Conservation (phyloP, 2,329 filamentous ascomycete genomes). For the Stylonectria norvegica region DNA sequence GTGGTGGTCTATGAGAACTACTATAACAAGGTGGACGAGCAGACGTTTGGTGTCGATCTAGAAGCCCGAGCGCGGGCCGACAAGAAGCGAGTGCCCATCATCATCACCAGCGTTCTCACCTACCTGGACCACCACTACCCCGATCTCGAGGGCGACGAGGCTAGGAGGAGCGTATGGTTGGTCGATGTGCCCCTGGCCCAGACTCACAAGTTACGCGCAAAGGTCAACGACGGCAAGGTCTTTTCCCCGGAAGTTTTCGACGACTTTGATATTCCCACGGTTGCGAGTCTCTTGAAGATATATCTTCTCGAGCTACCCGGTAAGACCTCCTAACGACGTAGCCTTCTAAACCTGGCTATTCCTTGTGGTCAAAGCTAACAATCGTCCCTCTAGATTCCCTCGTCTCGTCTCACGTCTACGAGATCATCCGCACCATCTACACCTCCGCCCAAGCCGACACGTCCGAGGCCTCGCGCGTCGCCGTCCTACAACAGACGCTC, state of each 20-base stretch:
- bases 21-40: conserved; percentile 96
- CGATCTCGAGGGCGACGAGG: conserved; percentile 93
- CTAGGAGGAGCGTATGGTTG: conserved; percentile 88
- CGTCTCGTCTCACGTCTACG: conserved; percentile 96
- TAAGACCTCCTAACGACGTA: conserved; percentile 48
- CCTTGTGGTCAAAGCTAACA: conserved; percentile 25
- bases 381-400: conserved; percentile 68
- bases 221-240: conserved; percentile 82
- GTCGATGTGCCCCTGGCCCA: conserved; percentile 83
- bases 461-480: conserved; percentile 74
- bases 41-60: conserved; percentile 97
- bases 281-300: conserved; percentile 87
- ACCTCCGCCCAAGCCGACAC: conserved; percentile 73
- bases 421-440: conserved; percentile 98
- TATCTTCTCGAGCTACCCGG: conserved; percentile 93
- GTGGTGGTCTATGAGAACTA: conserved; percentile 98
- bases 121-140: conserved; percentile 97
- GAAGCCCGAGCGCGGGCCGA: conserved; percentile 90
- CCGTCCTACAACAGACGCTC: conserved; percentile 91
- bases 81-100: conserved; percentile 88
- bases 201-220: conserved; percentile 77
- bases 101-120: conserved; percentile 89
- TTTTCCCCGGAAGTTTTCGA: conserved; percentile 73
- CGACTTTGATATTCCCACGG: conserved; percentile 89
- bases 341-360: conserved; percentile 1